phyloP scores from a whole-genome alignment of 2,329 filamentous ascomycete genomes.

The Diaporthe helianthi region DNA sequence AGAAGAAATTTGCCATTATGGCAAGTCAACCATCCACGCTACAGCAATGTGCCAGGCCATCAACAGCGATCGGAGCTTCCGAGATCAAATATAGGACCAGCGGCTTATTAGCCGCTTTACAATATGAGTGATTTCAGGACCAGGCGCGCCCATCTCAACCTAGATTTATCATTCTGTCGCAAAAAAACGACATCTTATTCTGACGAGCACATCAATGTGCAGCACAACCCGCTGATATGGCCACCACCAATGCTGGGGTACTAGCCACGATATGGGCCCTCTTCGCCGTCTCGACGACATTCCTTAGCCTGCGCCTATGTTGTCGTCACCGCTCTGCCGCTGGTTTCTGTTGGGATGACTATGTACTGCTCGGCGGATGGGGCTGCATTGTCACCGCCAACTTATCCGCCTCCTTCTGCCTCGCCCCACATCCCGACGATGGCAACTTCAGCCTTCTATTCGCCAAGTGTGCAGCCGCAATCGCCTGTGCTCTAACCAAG shows the following conservation, averaged over 20 bases:
- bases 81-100: background rate
- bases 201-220: too few relatives aligned
- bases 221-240: background rate
- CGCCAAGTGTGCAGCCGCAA: conserved; percentile 1
- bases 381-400: conserved; percentile 5
- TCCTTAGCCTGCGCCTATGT: conserved; percentile 9
- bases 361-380: background rate
- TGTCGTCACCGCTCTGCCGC: conserved; percentile 8
- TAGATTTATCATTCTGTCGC: background rate
- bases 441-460: conserved; percentile 18
- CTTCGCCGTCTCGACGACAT: conserved; percentile 1
- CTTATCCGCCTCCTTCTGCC: background rate
- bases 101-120: background rate
- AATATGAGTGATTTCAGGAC: conserved; percentile 15
- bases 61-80: background rate
- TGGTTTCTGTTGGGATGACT: conserved; percentile 18
- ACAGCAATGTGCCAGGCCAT: background rate
- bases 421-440: background rate
- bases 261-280: conserved; percentile 16
- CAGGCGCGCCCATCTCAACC: background rate
- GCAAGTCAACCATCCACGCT: conserved; percentile 1
- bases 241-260: conserved; percentile 5
- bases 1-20: conserved; percentile 12
- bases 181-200: background rate
- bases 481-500: conserved; percentile 5